These are phyloP conservation scores for Kwoniella mangroviensis DNA, from an alignment of 768 basidiomycete genomes.

Conservation along the genomic window DNA sequence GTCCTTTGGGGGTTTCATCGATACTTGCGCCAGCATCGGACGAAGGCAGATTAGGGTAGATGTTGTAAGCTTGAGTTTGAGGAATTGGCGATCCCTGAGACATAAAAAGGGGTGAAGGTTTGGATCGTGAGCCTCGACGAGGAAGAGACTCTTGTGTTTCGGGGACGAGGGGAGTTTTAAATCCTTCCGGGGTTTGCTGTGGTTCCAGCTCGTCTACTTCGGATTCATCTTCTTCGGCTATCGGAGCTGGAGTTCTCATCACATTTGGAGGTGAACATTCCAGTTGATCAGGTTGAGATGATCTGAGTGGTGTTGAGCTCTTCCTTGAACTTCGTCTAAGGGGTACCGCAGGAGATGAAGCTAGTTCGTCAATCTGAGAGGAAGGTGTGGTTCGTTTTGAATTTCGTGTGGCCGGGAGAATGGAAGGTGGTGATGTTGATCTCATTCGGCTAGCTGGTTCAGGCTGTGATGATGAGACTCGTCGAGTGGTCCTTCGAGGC, in stretches of 20 bases:
- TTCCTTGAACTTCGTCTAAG: conserved; percentile 9
- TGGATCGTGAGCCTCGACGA: background rate
- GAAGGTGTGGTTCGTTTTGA: conserved; percentile 14
- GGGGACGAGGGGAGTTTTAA: conserved; percentile 22
- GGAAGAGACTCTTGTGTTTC: conserved; percentile 16
- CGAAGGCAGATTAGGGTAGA: conserved; percentile 15
- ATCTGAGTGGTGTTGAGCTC: conserved; percentile 11
- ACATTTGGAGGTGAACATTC: conserved; percentile 22
- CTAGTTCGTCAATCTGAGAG: conserved; percentile 24
- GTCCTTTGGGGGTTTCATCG: conserved; percentile 7
- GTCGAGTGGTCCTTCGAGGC: conserved; percentile 19
- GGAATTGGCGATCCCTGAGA: conserved; percentile 30
- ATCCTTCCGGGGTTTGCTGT: background rate
- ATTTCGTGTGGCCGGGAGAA: conserved; percentile 10
- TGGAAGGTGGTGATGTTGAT: conserved; percentile 12
- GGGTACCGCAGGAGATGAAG: conserved; percentile 14
- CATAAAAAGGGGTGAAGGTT: conserved; percentile 26
- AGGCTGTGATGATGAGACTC: conserved; percentile 20
- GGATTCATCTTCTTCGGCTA: conserved; percentile 17
- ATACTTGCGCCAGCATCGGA: conserved; percentile 14
- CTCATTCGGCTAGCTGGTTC: background rate
- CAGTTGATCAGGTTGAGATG: conserved; percentile 27
- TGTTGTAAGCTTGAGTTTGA: conserved; percentile 30
- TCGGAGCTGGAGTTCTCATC: background rate
- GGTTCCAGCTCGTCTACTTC: background rate